phyloP scores from a whole-genome alignment of 2,329 filamentous ascomycete genomes.

The Claviceps pazoutovae region DNA sequence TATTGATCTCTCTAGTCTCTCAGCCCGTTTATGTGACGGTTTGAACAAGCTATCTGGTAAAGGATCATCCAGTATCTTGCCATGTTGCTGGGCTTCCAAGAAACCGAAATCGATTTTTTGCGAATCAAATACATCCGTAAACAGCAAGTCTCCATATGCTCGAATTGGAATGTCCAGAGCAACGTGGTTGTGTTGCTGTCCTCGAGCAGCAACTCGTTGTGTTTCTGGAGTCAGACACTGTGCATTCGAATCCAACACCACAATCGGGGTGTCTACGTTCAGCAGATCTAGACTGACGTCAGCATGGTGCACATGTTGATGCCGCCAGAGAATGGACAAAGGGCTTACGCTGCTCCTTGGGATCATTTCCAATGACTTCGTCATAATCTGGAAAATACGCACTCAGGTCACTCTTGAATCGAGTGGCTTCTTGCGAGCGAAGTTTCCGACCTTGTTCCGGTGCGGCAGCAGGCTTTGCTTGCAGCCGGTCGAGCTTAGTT shows the following conservation, averaged over 20 bases:
- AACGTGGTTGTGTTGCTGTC: background rate
- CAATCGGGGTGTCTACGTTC: slow-evolving; percentile 57
- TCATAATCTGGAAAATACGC: slow-evolving; percentile 91
- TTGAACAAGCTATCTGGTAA: slow-evolving; percentile 42
- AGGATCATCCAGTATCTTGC: slow-evolving; percentile 34
- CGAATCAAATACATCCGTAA: slow-evolving; percentile 40
- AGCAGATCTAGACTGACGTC: slow-evolving; percentile 47
- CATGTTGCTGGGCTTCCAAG: slow-evolving; percentile 31
- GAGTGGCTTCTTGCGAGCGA: slow-evolving; percentile 70
- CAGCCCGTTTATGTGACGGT: slow-evolving; percentile 41
- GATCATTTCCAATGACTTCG: slow-evolving; percentile 77
- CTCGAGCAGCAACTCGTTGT: background rate
- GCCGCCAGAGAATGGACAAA: too few species aligned
- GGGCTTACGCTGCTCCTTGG: slow-evolving; percentile 59
- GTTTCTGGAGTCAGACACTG: slow-evolving; percentile 13
- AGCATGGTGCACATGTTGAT: background rate
- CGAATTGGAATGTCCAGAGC: slow-evolving; percentile 24
- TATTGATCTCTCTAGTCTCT: slow-evolving; percentile 46
- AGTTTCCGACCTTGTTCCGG: slow-evolving; percentile 60
- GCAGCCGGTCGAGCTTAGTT: slow-evolving; percentile 44
- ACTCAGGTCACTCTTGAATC: slow-evolving; percentile 83
- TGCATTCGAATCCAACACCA: slow-evolving; percentile 45
- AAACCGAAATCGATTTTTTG: slow-evolving; percentile 43
- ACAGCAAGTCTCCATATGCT: slow-evolving; percentile 41
- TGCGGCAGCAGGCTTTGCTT: slow-evolving; percentile 31